Evolutionary conservation across 2,329 filamentous ascomycete genomes (phyloP).

Genomic region (Talaromyces sp.): DNA sequence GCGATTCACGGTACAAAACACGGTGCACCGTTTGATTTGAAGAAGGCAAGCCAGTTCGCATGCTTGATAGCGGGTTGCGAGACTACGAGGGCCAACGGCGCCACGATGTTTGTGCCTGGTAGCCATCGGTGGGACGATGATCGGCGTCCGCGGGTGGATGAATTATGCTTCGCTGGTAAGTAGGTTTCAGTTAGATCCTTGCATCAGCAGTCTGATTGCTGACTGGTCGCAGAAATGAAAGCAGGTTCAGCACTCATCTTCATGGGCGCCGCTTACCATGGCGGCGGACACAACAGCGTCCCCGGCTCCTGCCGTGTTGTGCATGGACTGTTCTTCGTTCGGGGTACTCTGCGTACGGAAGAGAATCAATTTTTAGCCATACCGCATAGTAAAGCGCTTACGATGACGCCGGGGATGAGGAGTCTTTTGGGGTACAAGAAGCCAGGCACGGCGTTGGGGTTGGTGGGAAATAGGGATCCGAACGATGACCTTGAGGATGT

Average conservation of each 20-base stretch:
- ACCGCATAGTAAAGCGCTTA: constrained; percentile 28
- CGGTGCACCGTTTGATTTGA: constrained; percentile 18
- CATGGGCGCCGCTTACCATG: constrained; percentile 32
- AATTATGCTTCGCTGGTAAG: constrained; percentile 31
- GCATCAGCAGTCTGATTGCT: constrained; percentile 19
- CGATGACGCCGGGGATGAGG: constrained; percentile 34
- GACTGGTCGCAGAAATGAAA: constrained; percentile 30
- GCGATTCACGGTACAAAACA: constrained; percentile 31
- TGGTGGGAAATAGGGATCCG: constrained; percentile 30
- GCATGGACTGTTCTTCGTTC: constrained; percentile 32
- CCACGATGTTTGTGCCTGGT: constrained; percentile 34
- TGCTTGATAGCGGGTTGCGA: constrained; percentile 30
- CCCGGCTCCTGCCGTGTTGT: constrained; percentile 26
- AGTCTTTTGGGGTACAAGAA: constrained; percentile 34
- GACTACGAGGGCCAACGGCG: constrained; percentile 30
- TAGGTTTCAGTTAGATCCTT: not conserved
- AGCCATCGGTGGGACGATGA: constrained; percentile 32
- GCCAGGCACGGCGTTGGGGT: constrained; percentile 29
- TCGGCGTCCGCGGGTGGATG: constrained; percentile 26
- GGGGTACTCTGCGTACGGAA: constrained; percentile 30
- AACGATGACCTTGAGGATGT: constrained; percentile 20
- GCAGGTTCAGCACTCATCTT: constrained; percentile 37
- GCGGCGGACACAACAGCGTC: constrained; percentile 31
- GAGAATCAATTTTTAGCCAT: constrained; percentile 36
- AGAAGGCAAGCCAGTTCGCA: constrained; percentile 24